Evolutionary conservation across 1,284 basidiomycete species (phyloP).

Genomic region (Kwoniella shivajii): DNA sequence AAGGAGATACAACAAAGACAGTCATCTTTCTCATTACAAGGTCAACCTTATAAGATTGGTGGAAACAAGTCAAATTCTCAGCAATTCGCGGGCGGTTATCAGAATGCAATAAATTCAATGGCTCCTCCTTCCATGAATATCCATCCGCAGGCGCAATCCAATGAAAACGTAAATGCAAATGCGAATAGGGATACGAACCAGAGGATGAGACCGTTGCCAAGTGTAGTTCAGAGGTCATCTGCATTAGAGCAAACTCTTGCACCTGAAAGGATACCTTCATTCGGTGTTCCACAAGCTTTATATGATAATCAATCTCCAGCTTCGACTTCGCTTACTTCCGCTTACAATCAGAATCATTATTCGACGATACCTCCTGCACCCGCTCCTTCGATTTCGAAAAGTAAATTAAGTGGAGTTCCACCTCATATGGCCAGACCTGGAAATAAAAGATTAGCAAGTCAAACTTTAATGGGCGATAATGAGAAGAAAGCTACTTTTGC

Average conservation of each 20-base stretch:
- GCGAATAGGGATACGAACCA: slow-evolving; percentile 1
- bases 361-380: no score
- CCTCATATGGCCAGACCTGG: slow-evolving; percentile 37
- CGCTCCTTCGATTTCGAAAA: no score
- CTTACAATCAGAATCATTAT: no score
- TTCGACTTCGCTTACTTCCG: no score
- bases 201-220: slow-evolving; percentile 29
- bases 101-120: no score
- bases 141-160: no score
- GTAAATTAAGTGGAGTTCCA: slow-evolving; percentile 3
- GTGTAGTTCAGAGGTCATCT: slow-evolving; percentile 30
- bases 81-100: background rate
- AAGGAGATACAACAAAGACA: slow-evolving; percentile 45
- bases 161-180: no score
- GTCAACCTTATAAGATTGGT: slow-evolving; percentile 26
- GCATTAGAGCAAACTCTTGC: slow-evolving; percentile 51
- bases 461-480: slow-evolving; percentile 43
- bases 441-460: slow-evolving; percentile 51
- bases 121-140: no score
- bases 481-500: slow-evolving; percentile 21
- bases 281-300: slow-evolving; percentile 26
- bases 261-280: slow-evolving; percentile 49
- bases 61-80: background rate
- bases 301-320: no score
- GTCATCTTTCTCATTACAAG: slow-evolving; percentile 33